Percentiles rank a stretch among this genome's conserved stretches.
Evolutionary conservation across 2,329 filamentous ascomycete genomes (phyloP).

Genomic region (Beauveria brongniartii): DNA sequence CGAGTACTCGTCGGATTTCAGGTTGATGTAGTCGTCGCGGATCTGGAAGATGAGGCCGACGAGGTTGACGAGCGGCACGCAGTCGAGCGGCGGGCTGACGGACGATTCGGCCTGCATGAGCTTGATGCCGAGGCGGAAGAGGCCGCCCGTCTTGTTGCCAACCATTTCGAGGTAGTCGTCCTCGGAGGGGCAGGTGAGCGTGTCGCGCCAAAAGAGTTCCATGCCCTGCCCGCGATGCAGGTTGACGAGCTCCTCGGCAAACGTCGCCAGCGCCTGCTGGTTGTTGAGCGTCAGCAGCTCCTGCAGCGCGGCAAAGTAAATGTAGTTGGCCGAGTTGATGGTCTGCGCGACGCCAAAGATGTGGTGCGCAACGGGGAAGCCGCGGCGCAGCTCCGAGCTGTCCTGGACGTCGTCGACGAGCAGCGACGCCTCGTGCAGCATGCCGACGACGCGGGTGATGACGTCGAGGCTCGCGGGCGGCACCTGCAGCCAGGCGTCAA

Average conservation of each 20-base stretch:
- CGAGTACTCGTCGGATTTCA: conserved; percentile 65
- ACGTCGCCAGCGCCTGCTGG: conserved; percentile 59
- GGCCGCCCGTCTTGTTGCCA: conserved; percentile 78
- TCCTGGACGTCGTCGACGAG: conserved; percentile 88
- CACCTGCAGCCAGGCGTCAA: conserved; percentile 73
- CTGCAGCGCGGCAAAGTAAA: conserved; percentile 73
- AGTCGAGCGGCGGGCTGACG: conserved; percentile 45
- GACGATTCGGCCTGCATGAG: conserved; percentile 75
- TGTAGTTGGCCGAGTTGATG: conserved; percentile 85
- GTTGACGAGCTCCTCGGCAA: conserved; percentile 75
- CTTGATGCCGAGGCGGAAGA: conserved; percentile 78
- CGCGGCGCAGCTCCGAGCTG: conserved; percentile 65
- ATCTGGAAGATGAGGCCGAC: conserved; percentile 86
- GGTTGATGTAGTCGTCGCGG: conserved; percentile 88
- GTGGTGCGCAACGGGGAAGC: conserved; percentile 72
- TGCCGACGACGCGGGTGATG: conserved; percentile 72
- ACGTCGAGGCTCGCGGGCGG: conserved; percentile 60
- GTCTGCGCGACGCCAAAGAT: conserved; percentile 84
- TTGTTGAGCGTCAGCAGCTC: conserved; percentile 66
- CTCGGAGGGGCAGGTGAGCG: conserved; percentile 72
- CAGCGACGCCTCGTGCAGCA: conserved; percentile 78
- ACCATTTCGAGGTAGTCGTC: conserved; percentile 95
- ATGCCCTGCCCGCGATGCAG: conserved; percentile 83
- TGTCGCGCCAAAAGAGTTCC: conserved; percentile 87
- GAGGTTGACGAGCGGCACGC: conserved; percentile 75